These are phyloP conservation scores for Penicillium thymicola DNA, from an alignment of 2,329 filamentous ascomycete genomes.

Conservation along the genomic window DNA sequence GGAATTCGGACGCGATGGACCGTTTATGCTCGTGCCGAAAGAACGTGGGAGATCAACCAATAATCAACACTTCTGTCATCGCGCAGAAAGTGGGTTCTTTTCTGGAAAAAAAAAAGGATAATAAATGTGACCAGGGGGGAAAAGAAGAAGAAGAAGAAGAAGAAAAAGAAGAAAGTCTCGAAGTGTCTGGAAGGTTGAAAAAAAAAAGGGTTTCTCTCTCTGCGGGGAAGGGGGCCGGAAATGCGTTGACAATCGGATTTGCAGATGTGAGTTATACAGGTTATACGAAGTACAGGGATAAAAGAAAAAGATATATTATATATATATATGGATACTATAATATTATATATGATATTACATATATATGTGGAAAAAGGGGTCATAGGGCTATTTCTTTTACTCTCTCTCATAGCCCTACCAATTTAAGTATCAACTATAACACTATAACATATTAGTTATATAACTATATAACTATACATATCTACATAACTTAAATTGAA, in stretches of 20 bases:
- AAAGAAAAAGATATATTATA: neutral
- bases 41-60: constrained; percentile 35
- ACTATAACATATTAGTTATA: neutral
- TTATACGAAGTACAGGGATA: neutral
- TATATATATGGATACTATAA: no score
- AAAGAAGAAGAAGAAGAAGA: neutral
- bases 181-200: constrained; percentile 1
- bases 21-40: constrained; percentile 26
- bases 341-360: neutral
- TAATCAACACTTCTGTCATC: constrained; percentile 29
- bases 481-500: neutral
- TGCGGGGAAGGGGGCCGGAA: constrained; percentile 17
- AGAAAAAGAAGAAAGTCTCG: constrained; percentile 4
- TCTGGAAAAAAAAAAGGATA: neutral
- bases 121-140: neutral
- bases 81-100: constrained; percentile 12
- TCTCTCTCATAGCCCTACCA: neutral
- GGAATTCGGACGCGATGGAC: constrained; percentile 17
- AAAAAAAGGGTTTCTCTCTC: constrained; percentile 2
- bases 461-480: no score
- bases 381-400: neutral
- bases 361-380: neutral
- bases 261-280: neutral
- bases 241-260: constrained; percentile 9
- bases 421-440: neutral